phyloP scores from a whole-genome alignment of 805 yeast genomes.

The Yamadazyma ubonensis region DNA sequence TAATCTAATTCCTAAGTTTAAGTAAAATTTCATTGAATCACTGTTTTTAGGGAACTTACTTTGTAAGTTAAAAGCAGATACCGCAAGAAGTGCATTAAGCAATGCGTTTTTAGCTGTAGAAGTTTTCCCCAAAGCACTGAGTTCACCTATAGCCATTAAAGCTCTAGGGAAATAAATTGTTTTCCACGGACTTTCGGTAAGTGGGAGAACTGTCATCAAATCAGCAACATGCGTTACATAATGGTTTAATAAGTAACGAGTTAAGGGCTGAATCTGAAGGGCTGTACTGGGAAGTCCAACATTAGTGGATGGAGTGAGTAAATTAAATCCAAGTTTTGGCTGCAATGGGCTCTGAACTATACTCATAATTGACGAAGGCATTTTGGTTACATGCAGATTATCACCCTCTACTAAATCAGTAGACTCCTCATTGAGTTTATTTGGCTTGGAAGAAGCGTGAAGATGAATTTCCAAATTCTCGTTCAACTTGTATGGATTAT shows the following conservation, averaged over 20 bases:
- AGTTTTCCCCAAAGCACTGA: constrained; percentile 70
- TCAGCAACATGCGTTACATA: constrained; percentile 78
- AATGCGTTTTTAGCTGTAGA: constrained; percentile 75
- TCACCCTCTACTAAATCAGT: constrained; percentile 32
- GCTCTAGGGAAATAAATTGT: constrained; percentile 85
- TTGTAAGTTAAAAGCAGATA: constrained; percentile 76
- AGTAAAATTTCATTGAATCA: constrained; percentile 62
- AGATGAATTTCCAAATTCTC: constrained; percentile 42
- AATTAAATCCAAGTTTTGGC: constrained; percentile 45
- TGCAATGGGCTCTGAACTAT: constrained; percentile 39
- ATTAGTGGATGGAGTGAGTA: constrained; percentile 25
- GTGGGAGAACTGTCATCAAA: constrained; percentile 67
- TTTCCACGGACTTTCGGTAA: constrained; percentile 84
- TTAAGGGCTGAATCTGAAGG: constrained; percentile 62
- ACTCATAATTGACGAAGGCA: constrained; percentile 57
- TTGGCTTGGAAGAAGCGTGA: constrained; percentile 33
- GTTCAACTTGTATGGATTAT: constrained; percentile 38
- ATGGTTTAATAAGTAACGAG: constrained; percentile 69
- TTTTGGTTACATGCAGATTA: constrained; percentile 35
- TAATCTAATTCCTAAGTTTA: constrained; percentile 69
- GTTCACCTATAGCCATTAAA: constrained; percentile 75
- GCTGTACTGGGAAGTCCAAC: constrained; percentile 57
- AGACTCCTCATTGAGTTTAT: constrained; percentile 23
- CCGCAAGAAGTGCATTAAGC: constrained; percentile 76
- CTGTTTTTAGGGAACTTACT: constrained; percentile 68